Conservation (phyloP, 2,329 filamentous ascomycete genomes). For the Escovopsis sp. region DNA sequence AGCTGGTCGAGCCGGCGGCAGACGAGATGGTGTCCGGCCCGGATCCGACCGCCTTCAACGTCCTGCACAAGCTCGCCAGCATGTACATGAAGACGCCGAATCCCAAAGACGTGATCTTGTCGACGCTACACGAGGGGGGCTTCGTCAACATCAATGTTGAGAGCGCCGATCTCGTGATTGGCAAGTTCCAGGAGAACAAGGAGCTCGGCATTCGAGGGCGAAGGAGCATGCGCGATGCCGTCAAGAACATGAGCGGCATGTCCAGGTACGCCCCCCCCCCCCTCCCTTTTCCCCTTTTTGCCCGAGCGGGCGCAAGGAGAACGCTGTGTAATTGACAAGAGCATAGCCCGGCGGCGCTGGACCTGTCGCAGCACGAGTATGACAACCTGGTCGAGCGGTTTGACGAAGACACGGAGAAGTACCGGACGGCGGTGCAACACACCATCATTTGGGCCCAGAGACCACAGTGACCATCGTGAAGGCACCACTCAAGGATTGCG, state of each 20-base stretch:
- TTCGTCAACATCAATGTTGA: conserved; percentile 1
- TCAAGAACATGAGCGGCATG: conserved; percentile 1
- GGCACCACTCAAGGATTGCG: too few species aligned
- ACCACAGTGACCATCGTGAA: not conserved
- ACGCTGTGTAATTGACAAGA: not conserved
- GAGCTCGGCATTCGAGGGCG: conserved; percentile 3
- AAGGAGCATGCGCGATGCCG: conserved; percentile 2
- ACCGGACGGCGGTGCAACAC: conserved; percentile 1
- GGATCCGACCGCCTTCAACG: conserved; percentile 1
- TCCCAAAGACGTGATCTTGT: not conserved
- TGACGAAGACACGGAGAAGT: conserved; percentile 1
- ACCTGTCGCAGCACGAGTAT: not conserved
- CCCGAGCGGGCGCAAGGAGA: not conserved
- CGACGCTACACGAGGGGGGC: not conserved
- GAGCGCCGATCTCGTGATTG: conserved; percentile 3
- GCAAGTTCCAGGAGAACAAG: conserved; percentile 2
- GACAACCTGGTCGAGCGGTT: not conserved
- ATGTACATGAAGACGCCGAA: conserved; percentile 3
- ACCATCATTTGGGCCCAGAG: conserved; percentile 4
- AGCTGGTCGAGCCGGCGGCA: conserved; percentile 5
- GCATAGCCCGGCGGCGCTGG: not conserved
- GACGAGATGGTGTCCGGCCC: conserved; percentile 4
- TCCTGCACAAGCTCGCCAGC: conserved; percentile 2
- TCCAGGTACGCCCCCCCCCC: not conserved
- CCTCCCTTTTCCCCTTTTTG: not conserved